Conservation (phyloP, 352 stramenopile species). For the Pythium angustatum region DNA sequence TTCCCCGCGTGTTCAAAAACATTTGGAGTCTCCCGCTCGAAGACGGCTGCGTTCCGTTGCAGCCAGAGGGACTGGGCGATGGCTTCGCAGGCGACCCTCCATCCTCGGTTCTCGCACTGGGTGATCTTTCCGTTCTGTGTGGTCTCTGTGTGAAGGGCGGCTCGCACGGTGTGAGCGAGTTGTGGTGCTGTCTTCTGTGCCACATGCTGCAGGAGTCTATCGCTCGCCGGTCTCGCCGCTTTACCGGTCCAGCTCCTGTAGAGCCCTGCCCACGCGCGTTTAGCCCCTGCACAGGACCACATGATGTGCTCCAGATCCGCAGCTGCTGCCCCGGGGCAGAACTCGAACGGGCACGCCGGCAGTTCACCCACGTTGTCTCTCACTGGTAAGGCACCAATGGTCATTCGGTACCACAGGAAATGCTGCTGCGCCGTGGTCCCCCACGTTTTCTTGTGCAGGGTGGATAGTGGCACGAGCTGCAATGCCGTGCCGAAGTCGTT, state of each 20-base stretch:
- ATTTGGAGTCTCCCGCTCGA: neutral
- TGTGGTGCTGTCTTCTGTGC: no score
- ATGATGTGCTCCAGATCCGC: no score
- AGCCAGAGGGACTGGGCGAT: neutral
- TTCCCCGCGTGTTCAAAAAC: neutral
- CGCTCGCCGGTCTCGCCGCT: neutral
- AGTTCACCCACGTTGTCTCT: neutral
- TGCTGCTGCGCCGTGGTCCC: neutral
- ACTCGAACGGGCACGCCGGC: neutral
- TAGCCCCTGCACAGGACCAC: neutral
- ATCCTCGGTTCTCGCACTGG: neutral
- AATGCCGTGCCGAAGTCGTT: neutral
- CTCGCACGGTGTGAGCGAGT: neutral
- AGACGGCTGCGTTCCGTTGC: neutral
- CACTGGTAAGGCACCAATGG: neutral
- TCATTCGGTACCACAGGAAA: neutral
- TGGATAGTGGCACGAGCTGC: neutral
- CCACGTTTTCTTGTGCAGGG: neutral
- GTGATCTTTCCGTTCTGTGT: neutral
- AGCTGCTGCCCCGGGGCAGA: neutral
- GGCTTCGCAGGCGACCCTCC: neutral
- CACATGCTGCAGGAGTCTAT: no score
- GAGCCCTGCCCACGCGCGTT: neutral
- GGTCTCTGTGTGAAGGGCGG: neutral
- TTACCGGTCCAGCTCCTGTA: neutral